Evolutionary conservation across 2,329 filamentous ascomycete species (phyloP).

Genomic region (Epichloe elymi): DNA sequence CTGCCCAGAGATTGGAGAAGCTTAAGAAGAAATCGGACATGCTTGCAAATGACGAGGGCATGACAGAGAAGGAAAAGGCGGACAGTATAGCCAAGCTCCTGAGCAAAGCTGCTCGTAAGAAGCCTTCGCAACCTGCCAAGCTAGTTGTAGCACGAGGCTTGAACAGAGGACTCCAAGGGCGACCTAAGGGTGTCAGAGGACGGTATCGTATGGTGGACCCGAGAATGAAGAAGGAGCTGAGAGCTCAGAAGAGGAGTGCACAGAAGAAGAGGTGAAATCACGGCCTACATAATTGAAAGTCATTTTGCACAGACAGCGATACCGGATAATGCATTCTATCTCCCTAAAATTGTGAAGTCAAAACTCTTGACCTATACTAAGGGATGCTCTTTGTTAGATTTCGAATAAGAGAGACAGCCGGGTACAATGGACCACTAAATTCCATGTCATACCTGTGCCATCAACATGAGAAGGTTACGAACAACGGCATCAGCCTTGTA

Average conservation of each 20-base stretch:
- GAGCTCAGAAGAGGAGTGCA: slow-evolving; percentile 64
- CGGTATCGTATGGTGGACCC: slow-evolving; percentile 96
- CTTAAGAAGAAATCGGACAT: slow-evolving; percentile 94
- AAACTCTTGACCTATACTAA: neutral
- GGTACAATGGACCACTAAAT: slow-evolving; percentile 56
- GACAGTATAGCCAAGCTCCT: slow-evolving; percentile 71
- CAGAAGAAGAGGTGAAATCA: slow-evolving; percentile 41
- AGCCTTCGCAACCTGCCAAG: slow-evolving; percentile 69
- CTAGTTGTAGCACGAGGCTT: slow-evolving; percentile 77
- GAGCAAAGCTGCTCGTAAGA: slow-evolving; percentile 71
- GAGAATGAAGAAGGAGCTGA: slow-evolving; percentile 90
- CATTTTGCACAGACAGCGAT: slow-evolving; percentile 1
- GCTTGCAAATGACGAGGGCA: slow-evolving; percentile 74
- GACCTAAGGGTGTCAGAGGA: slow-evolving; percentile 86
- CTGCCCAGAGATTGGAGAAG: slow-evolving; percentile 82
- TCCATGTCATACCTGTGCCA: slow-evolving; percentile 62
- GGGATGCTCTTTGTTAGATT: slow-evolving; percentile 13
- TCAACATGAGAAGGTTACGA: slow-evolving; percentile 1
- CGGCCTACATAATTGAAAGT: neutral
- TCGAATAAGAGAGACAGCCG: slow-evolving; percentile 42
- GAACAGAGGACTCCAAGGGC: slow-evolving; percentile 74
- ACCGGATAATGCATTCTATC: neutral
- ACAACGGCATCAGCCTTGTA: neutral
- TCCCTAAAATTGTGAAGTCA: neutral
- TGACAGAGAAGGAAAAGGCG: slow-evolving; percentile 95